A percentile compares a stretch with the other conserved stretches of the same genome.
These are phyloP conservation scores for Tolypocladium ophioglossoides DNA, from an alignment of 2,329 filamentous ascomycete species.

Conservation along the genomic window DNA sequence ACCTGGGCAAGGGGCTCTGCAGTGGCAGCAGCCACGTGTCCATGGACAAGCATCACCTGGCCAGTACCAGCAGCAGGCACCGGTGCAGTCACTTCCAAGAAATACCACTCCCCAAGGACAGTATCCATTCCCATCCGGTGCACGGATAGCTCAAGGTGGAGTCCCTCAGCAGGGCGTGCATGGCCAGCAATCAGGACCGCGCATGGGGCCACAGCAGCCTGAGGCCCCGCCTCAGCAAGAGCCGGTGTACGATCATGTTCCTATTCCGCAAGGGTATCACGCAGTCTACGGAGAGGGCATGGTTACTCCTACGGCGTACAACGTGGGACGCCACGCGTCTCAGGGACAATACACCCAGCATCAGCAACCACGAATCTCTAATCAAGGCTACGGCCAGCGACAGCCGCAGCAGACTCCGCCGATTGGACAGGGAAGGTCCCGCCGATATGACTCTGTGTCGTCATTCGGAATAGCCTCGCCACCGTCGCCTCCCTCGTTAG, in stretches of 20 bases:
- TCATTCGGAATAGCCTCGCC: constrained; percentile 1
- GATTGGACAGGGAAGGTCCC: background rate
- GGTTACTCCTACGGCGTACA: constrained; percentile 17
- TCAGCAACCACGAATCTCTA: constrained; percentile 4
- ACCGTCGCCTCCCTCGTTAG: background rate
- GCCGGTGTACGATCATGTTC: constrained; percentile 24
- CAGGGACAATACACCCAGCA: constrained; percentile 4
- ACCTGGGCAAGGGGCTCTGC: background rate
- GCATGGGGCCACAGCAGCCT: background rate
- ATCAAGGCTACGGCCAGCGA: constrained; percentile 2
- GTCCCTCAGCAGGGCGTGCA: background rate
- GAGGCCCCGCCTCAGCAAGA: constrained; percentile 9
- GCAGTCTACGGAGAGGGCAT: constrained; percentile 25
- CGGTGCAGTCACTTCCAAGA: background rate
- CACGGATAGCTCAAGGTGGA: background rate
- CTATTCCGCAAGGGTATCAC: constrained; percentile 25
- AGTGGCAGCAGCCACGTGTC: constrained; percentile 3
- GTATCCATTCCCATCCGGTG: background rate
- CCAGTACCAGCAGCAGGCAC: constrained; percentile 5
- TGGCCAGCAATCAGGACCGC: background rate
- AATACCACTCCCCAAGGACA: background rate
- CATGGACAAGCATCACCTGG: constrained; percentile 4
- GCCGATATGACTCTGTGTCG: constrained; percentile 1
- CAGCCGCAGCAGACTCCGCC: constrained; percentile 1
- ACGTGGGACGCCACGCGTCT: constrained; percentile 7